Conservation (phyloP, 2,329 filamentous ascomycete species). For the Pseudocercospora pini-densiflorae region DNA sequence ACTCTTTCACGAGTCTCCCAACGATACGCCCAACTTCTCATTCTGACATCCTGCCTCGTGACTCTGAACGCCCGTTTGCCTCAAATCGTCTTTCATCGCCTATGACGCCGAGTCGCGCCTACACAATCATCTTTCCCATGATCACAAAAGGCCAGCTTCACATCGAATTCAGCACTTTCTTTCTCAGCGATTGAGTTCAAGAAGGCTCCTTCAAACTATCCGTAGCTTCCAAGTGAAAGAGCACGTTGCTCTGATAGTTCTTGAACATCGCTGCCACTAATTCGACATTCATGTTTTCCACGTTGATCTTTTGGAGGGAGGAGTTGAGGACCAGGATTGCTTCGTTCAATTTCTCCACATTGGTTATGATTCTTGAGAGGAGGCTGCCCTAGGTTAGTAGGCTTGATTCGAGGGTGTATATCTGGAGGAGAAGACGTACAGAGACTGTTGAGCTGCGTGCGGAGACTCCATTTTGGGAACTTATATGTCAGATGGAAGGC, state of each 20-base stretch:
- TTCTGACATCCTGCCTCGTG: background rate
- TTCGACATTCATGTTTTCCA: constrained; percentile 99
- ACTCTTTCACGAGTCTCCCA: background rate
- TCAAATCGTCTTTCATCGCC: too few species aligned
- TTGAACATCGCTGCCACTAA: constrained; percentile 99
- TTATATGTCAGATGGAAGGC: background rate
- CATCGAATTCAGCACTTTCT: too few species aligned
- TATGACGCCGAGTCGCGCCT: too few species aligned
- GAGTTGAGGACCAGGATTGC: constrained; percentile 92
- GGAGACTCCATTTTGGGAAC: constrained; percentile 73
- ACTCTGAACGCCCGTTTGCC: too few species aligned
- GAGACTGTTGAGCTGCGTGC: constrained; percentile 95
- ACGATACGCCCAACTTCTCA: background rate
- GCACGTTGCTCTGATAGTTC: constrained; percentile 97
- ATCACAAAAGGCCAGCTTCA: too few species aligned
- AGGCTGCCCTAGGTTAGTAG: constrained; percentile 47
- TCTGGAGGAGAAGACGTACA: constrained; percentile 44
- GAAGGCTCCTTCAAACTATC: constrained; percentile 35
- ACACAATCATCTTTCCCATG: too few species aligned
- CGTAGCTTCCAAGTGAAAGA: constrained; percentile 83
- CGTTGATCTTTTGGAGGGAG: constrained; percentile 94
- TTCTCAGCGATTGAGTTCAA: too few species aligned
- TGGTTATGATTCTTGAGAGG: constrained; percentile 93
- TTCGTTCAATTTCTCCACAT: constrained; percentile 98
- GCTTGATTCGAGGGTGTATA: too few species aligned